Evolutionary conservation across 257 asterid species (phyloP).

Genomic region (Apocynum venetum): DNA sequence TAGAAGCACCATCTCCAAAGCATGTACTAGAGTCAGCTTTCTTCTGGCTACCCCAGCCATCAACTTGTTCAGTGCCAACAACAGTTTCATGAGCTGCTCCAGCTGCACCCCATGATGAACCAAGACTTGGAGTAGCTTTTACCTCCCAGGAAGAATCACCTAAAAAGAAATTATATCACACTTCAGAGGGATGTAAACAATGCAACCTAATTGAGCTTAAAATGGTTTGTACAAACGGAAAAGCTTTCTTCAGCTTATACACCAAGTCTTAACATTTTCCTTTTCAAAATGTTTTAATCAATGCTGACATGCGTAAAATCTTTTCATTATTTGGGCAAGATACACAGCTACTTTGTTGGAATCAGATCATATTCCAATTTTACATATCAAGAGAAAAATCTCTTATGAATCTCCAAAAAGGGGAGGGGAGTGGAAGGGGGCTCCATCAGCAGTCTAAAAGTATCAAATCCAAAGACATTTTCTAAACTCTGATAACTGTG

Average conservation of each 20-base stretch:
- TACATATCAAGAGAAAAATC: not conserved
- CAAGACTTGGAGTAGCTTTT: constrained; percentile 39
- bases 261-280: not conserved
- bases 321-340: not conserved
- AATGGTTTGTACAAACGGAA: not conserved
- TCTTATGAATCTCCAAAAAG: not conserved
- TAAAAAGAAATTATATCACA: constrained; percentile 2
- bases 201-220: not conserved
- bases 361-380: not conserved
- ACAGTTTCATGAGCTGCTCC: constrained; percentile 32
- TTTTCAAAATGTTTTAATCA: not conserved
- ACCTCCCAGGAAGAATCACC: constrained; percentile 61
- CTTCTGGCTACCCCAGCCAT: constrained; percentile 51
- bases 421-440: not conserved
- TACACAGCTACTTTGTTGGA: not conserved
- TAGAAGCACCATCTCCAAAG: constrained; percentile 21
- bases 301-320: not conserved
- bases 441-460: not conserved
- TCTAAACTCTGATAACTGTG: not conserved
- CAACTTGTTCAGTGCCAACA: constrained; percentile 30
- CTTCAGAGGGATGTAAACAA: not conserved
- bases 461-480: not conserved
- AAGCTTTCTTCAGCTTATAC: not conserved
- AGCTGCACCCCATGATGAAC: constrained; percentile 70
- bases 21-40: constrained; percentile 29